Conservation (phyloP, 2,329 filamentous ascomycete genomes). For the Tolypocladium ovalisporum region DNA sequence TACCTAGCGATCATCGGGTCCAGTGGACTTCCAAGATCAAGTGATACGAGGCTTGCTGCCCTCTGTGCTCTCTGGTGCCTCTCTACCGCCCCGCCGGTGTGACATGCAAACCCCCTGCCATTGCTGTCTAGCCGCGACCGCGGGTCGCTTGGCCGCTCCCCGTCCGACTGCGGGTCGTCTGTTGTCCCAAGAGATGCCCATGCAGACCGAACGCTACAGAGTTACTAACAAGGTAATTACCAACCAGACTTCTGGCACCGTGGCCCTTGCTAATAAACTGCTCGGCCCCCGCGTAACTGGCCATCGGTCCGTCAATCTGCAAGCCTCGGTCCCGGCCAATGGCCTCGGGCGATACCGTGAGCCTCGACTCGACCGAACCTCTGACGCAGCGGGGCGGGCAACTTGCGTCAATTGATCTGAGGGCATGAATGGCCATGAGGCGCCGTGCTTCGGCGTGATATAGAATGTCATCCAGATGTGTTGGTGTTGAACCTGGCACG, state of each 20-base stretch:
- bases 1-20: background rate
- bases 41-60: background rate
- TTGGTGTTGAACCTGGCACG: background rate
- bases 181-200: background rate
- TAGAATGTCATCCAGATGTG: background rate
- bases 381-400: no score
- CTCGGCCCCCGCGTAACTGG: background rate
- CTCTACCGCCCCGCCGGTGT: background rate
- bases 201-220: background rate
- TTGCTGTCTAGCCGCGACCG: background rate
- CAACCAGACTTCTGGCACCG: background rate
- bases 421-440: background rate
- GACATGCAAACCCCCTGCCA: background rate
- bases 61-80: background rate
- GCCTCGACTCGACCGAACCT: background rate
- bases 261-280: background rate
- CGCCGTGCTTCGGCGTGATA: background rate
- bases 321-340: background rate
- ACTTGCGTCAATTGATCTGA: background rate
- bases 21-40: background rate
- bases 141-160: background rate
- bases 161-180: background rate
- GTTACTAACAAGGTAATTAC: no score
- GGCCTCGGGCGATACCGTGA: background rate
- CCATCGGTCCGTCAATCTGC: conserved; percentile 1